Percentiles rank a stretch among this genome's conserved stretches.
Evolutionary conservation across 495 filamentous ascomycete genomes (phyloP).

Genomic region (Aspergillus carlsbadensis): DNA sequence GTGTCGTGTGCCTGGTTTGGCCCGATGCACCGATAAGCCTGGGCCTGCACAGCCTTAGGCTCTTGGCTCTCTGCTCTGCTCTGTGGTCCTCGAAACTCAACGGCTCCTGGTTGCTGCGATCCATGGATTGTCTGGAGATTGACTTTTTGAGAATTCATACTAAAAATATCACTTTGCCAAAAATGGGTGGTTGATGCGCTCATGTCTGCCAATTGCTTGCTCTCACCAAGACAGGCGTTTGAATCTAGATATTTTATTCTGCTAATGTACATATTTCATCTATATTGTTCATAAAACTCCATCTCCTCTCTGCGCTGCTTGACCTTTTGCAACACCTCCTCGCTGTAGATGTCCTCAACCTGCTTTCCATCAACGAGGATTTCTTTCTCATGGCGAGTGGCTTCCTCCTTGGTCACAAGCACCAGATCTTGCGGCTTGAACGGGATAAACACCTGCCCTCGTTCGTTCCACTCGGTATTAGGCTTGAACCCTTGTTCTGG

Average conservation of each 20-base stretch:
- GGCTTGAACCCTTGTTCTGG: constrained; percentile 52
- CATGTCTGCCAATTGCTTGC: constrained; percentile 28
- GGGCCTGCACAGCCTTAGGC: not conserved
- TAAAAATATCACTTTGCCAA: not conserved
- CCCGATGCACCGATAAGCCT: not conserved
- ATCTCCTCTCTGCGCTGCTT: constrained; percentile 15
- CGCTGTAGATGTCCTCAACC: constrained; percentile 9
- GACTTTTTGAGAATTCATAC: not conserved
- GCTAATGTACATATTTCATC: not conserved
- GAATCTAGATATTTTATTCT: constrained; percentile 34
- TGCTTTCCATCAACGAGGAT: constrained; percentile 16
- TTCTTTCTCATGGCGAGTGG: constrained; percentile 15
- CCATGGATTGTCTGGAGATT: not conserved
- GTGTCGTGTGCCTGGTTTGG: constrained; percentile 2
- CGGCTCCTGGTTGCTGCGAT: not conserved
- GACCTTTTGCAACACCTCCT: constrained; percentile 10
- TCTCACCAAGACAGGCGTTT: constrained; percentile 81
- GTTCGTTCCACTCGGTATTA: constrained; percentile 40
- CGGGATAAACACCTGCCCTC: constrained; percentile 69
- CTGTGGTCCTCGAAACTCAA: not conserved
- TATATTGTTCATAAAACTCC: constrained; percentile 12
- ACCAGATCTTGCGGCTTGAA: constrained; percentile 73
- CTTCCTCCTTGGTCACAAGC: constrained; percentile 76
- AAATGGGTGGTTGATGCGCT: not conserved
- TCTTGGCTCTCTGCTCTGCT: not conserved